phyloP scores from a whole-genome alignment of 2,329 filamentous ascomycete genomes.

The Sporothrix phasma region DNA sequence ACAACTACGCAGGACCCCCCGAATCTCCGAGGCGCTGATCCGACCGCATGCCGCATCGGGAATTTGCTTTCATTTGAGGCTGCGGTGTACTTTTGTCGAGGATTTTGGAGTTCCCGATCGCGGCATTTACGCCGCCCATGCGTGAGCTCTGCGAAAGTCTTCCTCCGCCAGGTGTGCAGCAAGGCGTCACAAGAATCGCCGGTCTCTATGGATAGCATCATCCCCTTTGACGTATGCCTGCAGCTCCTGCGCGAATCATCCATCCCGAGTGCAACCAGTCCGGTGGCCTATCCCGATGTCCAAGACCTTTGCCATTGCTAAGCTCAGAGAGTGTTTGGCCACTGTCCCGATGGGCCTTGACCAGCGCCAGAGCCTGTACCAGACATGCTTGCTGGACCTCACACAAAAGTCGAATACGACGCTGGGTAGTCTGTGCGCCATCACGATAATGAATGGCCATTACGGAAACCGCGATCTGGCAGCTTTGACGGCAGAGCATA shows the following conservation, averaged over 20 bases:
- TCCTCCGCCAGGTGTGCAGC: slow-evolving; percentile 41
- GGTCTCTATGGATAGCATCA: slow-evolving; percentile 25
- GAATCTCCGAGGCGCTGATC: slow-evolving; percentile 72
- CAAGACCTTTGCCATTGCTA: slow-evolving; percentile 53
- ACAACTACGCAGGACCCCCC: slow-evolving; percentile 71
- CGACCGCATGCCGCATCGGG: slow-evolving; percentile 45
- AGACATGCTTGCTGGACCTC: slow-evolving; percentile 60
- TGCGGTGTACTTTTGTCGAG: slow-evolving; percentile 59
- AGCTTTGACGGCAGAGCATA: slow-evolving; percentile 49
- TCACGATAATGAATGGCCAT: slow-evolving; percentile 40
- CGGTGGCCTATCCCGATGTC: slow-evolving; percentile 50
- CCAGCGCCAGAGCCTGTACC: slow-evolving; percentile 53
- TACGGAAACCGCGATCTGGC: slow-evolving; percentile 42
- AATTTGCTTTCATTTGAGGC: slow-evolving; percentile 38
- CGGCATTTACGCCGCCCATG: slow-evolving; percentile 52
- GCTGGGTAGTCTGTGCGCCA: slow-evolving; percentile 62
- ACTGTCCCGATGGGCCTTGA: slow-evolving; percentile 41
- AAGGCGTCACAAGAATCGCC: slow-evolving; percentile 25
- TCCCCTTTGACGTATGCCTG: slow-evolving; percentile 46
- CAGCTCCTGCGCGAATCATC: slow-evolving; percentile 65
- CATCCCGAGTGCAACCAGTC: slow-evolving; percentile 40
- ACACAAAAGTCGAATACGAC: slow-evolving; percentile 51
- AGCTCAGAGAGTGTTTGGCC: slow-evolving; percentile 51
- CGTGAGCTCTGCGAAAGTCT: slow-evolving; percentile 48
- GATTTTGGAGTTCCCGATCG: slow-evolving; percentile 57